Evolutionary conservation across 2,329 filamentous ascomycete genomes (phyloP), one percentile per base, ranked within the genome.

Genomic region (Stagonosporopsis tanaceti): DNA sequence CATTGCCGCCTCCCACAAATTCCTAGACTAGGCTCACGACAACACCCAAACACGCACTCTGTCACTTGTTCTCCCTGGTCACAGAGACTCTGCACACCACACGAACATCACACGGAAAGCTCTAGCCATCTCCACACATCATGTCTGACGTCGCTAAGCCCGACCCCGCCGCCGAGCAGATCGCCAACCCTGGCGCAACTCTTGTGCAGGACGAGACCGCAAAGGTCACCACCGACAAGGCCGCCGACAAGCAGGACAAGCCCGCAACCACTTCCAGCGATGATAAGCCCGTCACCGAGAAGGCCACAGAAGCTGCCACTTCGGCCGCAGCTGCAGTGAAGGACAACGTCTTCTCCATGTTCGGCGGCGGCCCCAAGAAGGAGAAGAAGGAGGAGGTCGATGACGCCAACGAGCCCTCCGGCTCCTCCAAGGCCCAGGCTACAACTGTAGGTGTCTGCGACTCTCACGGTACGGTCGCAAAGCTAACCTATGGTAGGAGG

Each of bases 301-400:
- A 71, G 53, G 71, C 73, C 46, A 73, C 78, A 52, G 75, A 76
- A 60, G 77, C 72, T 47, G 73, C 74, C 17, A 59, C 72, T 6
- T 66, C 66, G 40, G 71, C 75, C 24, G 66, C 74, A 2, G 60
- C 75, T 17, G 74, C 79, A 35, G 79, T 80, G 20, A 82, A 81
- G 73, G 80, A 82, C 69, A 82, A 82, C 64, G 91, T 98, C 65
- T 98, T 98, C 84, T 94, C 92, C 79, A 98, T 99, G 95, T 99
- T 99, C 76, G 95, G 95, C 70, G 95, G 95, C 64, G 95, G 95
- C 62, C 91, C 91, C 60, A 96, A 96, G 87, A 98, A 97, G 82
- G 93, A 92, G 85, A 96, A 95, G 85, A 87, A 88, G 62, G 89
- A 91, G 58, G 80, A 90, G 30, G 91, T 91, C 74, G 92, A 91